Percentiles rank a stretch among this genome's conserved stretches.
Conservation (phyloP, 805 yeast species). For the Nakazawaea peltata region DNA sequence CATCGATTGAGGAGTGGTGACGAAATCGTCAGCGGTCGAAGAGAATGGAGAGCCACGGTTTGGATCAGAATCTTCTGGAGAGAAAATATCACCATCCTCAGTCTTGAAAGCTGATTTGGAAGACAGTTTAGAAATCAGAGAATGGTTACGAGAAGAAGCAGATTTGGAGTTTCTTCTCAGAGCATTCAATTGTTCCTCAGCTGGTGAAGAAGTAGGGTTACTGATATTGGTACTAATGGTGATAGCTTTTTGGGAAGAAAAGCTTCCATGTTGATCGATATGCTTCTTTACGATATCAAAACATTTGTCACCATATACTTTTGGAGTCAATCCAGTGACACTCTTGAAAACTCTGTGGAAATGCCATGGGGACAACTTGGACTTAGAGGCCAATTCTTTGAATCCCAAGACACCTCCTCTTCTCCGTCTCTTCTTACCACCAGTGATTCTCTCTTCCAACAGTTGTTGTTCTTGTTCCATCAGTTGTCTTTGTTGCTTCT, state of each 20-base stretch:
- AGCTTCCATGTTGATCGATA: slow-evolving; percentile 13
- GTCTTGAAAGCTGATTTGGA: background rate
- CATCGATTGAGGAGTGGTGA: slow-evolving; percentile 4
- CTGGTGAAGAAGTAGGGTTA: slow-evolving; percentile 19
- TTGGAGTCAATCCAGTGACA: slow-evolving; percentile 82
- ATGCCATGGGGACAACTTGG: slow-evolving; percentile 85
- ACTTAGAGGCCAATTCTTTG: slow-evolving; percentile 80
- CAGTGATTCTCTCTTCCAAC: slow-evolving; percentile 12
- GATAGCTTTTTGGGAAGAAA: slow-evolving; percentile 14
- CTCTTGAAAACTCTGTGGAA: slow-evolving; percentile 85
- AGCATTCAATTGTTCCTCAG: slow-evolving; percentile 7
- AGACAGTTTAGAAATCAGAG: too few species aligned
- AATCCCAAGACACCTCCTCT: slow-evolving; percentile 78
- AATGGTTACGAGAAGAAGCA: too few species aligned
- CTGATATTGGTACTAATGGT: slow-evolving; percentile 24
- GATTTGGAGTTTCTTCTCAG: too few species aligned
- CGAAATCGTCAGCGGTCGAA: slow-evolving; percentile 4
- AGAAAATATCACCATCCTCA: slow-evolving; percentile 41
- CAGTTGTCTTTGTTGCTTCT: slow-evolving; percentile 12
- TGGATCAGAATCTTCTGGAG: slow-evolving; percentile 52
- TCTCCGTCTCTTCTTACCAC: slow-evolving; percentile 40
- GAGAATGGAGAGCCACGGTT: slow-evolving; percentile 8
- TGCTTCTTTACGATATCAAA: slow-evolving; percentile 45
- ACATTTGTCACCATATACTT: slow-evolving; percentile 82
- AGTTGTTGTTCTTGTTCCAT: slow-evolving; percentile 13